Percentiles rank a stretch among this genome's conserved stretches.
These are phyloP conservation scores for Endogone sp. DNA, from an alignment of 192 early-diverging fungal genomes.

Conservation along the genomic window DNA sequence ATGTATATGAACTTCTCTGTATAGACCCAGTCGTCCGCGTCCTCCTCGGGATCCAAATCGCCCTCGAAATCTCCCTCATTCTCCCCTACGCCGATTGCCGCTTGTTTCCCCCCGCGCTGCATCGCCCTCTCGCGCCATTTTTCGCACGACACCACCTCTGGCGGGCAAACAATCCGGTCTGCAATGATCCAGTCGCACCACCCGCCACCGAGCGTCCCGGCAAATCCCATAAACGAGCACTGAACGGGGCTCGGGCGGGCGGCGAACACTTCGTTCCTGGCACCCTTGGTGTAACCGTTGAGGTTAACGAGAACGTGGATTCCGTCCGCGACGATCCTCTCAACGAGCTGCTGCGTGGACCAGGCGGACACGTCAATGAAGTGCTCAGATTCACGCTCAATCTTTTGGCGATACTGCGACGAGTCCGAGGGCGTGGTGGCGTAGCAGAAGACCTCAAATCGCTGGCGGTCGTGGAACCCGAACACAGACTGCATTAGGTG, in stretches of 20 bases:
- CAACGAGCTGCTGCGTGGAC: slow-evolving; percentile 72
- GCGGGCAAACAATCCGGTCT: slow-evolving; percentile 72
- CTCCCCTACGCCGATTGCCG: slow-evolving; percentile 15
- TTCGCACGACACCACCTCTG: slow-evolving; percentile 60
- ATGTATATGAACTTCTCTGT: slow-evolving; percentile 89
- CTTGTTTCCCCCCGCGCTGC: slow-evolving; percentile 3
- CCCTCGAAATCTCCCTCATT: slow-evolving; percentile 43
- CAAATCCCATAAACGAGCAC: slow-evolving; percentile 91
- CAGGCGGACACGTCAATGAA: slow-evolving; percentile 76
- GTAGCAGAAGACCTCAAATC: slow-evolving; percentile 79
- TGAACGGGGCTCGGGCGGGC: slow-evolving; percentile 87
- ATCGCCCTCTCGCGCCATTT: slow-evolving; percentile 41
- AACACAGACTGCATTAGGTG: slow-evolving; percentile 96
- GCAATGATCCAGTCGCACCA: slow-evolving; percentile 84
- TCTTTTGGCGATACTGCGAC: slow-evolving; percentile 75
- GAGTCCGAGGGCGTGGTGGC: slow-evolving; percentile 75
- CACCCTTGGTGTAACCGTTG: slow-evolving; percentile 97
- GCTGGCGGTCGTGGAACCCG: slow-evolving; percentile 78
- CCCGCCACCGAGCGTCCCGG: slow-evolving; percentile 83
- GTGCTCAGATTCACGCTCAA: slow-evolving; percentile 72
- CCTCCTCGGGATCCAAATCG: slow-evolving; percentile 54
- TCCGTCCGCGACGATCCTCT: slow-evolving; percentile 66
- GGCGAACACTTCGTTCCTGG: slow-evolving; percentile 91
- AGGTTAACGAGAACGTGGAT: slow-evolving; percentile 91
- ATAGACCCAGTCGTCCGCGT: slow-evolving; percentile 66